A percentile compares a stretch with the other conserved stretches of the same genome.
Evolutionary conservation across 2,329 filamentous ascomycete genomes (phyloP).

Genomic region (Ophiostoma ulmi): DNA sequence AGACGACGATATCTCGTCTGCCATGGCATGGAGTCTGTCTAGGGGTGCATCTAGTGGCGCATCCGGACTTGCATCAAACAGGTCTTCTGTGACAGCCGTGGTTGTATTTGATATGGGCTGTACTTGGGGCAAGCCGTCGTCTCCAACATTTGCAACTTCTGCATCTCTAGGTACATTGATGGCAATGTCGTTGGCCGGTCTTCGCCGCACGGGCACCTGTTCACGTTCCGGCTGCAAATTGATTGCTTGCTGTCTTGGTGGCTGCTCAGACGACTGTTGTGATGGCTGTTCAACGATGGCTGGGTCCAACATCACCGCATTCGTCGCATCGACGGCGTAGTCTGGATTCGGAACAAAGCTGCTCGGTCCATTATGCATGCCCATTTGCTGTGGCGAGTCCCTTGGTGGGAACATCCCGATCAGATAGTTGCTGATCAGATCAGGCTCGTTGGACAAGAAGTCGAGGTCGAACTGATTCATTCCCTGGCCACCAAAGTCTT

Average conservation of each 20-base stretch:
- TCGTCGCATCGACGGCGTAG: neutral
- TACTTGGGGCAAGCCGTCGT: neutral
- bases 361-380: neutral
- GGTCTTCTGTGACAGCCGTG: neutral
- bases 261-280: neutral
- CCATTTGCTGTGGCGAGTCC: neutral
- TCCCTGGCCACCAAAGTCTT: neutral
- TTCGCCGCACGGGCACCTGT: neutral
- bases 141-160: neutral
- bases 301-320: neutral
- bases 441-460: constrained; percentile 12
- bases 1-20: neutral
- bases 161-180: neutral
- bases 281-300: neutral
- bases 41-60: neutral
- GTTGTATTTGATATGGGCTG: neutral
- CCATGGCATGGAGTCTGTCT: neutral
- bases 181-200: neutral
- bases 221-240: neutral
- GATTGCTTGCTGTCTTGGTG: neutral
- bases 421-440: constrained; percentile 17
- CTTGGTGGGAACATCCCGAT: constrained; percentile 13
- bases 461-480: constrained; percentile 12
- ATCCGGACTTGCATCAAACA: neutral
- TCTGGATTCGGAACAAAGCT: neutral